Evolutionary conservation across 805 yeast genomes (phyloP).

Genomic region (Sungouiozyma ichnusensis): DNA sequence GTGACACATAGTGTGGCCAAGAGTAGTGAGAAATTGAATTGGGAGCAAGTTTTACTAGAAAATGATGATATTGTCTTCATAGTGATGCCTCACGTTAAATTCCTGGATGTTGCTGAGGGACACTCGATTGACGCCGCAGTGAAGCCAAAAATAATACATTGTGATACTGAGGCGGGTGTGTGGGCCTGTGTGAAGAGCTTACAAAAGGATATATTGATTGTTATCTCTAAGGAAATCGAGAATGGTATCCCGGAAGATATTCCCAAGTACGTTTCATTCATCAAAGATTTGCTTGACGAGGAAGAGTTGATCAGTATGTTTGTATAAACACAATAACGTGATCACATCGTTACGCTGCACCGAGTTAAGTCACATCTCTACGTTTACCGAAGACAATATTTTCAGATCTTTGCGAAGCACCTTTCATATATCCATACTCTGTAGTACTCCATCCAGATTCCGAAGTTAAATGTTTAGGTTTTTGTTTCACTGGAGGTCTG

Average conservation of each 20-base stretch:
- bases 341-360: not conserved
- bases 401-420: constrained; percentile 45
- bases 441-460: constrained; percentile 44
- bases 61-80: constrained; percentile 28
- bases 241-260: constrained; percentile 25
- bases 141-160: constrained; percentile 32
- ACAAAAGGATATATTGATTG: constrained; percentile 28
- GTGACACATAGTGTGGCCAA: constrained; percentile 11
- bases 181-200: constrained; percentile 48
- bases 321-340: not conserved
- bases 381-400: constrained; percentile 44
- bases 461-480: constrained; percentile 38
- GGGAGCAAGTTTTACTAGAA: constrained; percentile 12
- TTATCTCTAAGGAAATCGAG: constrained; percentile 18
- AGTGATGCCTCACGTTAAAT: constrained; percentile 24
- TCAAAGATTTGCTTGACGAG: constrained; percentile 5
- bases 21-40: constrained; percentile 5
- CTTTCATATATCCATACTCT: constrained; percentile 52
- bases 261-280: constrained; percentile 20
- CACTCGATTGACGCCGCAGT: constrained; percentile 14
- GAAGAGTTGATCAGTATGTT: not conserved
- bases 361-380: constrained; percentile 32
- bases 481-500: constrained; percentile 43
- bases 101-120: constrained; percentile 5
- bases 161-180: constrained; percentile 39